These are phyloP conservation scores for Mucor lusitanicus DNA, from an alignment of 371 early-diverging fungal genomes.

Conservation along the genomic window DNA sequence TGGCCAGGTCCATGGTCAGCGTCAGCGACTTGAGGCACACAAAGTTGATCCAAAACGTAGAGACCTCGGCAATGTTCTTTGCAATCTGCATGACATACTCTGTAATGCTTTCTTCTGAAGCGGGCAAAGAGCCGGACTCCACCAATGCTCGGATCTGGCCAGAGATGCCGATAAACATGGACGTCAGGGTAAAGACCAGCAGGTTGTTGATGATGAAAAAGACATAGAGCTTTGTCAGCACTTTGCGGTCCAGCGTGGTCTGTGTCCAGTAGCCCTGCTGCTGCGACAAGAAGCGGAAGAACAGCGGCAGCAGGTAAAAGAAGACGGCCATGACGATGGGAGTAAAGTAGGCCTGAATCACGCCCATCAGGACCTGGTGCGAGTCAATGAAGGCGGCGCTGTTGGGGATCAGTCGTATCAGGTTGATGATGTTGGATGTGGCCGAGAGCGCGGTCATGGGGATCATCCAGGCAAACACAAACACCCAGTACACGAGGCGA, in stretches of 20 bases:
- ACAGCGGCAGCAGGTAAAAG: constrained; percentile 67
- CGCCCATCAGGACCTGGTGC: constrained; percentile 54
- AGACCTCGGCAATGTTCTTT: constrained; percentile 46
- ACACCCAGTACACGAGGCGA: constrained; percentile 55
- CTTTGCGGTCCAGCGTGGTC: constrained; percentile 73
- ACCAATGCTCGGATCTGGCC: constrained; percentile 48
- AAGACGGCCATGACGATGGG: constrained; percentile 74
- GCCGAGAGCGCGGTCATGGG: constrained; percentile 68
- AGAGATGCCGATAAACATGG: constrained; percentile 61
- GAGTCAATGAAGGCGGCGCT: constrained; percentile 53
- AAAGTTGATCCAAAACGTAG: constrained; percentile 74
- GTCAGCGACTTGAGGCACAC: constrained; percentile 63
- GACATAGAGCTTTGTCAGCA: constrained; percentile 76
- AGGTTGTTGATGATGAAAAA: constrained; percentile 79
- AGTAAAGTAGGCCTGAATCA: constrained; percentile 72
- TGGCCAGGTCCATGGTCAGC: constrained; percentile 68
- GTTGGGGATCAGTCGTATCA: constrained; percentile 57
- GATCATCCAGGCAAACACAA: constrained; percentile 72
- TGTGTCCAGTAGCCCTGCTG: constrained; percentile 81
- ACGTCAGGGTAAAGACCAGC: constrained; percentile 64
- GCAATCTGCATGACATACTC: constrained; percentile 41
- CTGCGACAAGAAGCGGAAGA: constrained; percentile 68
- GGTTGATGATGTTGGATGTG: constrained; percentile 61
- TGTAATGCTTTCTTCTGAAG: constrained; percentile 11
- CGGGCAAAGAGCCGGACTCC: constrained; percentile 39